A percentile compares a stretch with the other conserved stretches of the same genome.
These are phyloP conservation scores for Metschnikowia henanensis DNA, from an alignment of 805 yeast species.

Conservation along the genomic window DNA sequence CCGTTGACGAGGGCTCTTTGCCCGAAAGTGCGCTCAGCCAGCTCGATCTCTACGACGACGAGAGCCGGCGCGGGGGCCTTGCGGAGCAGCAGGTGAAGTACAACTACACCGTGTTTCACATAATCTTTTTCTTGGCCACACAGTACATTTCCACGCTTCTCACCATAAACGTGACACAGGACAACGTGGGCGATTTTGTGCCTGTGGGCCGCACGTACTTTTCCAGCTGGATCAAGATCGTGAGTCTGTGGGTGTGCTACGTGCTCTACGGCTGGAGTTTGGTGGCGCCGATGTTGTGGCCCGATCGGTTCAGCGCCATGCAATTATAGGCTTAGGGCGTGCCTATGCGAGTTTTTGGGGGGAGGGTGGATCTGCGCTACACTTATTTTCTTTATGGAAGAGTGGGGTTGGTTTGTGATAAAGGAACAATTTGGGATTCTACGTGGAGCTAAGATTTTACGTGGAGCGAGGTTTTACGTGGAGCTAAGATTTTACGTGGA, in stretches of 20 bases:
- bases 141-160: constrained; percentile 94
- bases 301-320: constrained; percentile 66
- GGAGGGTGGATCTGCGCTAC: too few species aligned
- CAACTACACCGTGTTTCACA: constrained; percentile 84
- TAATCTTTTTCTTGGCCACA: constrained; percentile 91
- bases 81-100: constrained; percentile 77
- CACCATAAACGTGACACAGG: constrained; percentile 87
- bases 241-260: constrained; percentile 91
- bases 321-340: constrained; percentile 11
- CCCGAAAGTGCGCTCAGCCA: constrained; percentile 91
- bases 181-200: constrained; percentile 81
- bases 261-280: constrained; percentile 86
- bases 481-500: too few species aligned
- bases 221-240: constrained; percentile 90
- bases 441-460: too few species aligned
- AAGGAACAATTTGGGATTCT: too few species aligned
- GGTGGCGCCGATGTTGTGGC: constrained; percentile 86
- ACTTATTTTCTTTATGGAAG: too few species aligned
- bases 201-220: constrained; percentile 98
- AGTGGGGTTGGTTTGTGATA: too few species aligned
- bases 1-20: constrained; percentile 93
- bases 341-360: too few species aligned
- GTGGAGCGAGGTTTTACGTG: too few species aligned
- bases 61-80: constrained; percentile 30
- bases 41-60: constrained; percentile 54